Percentiles rank a stretch among this genome's conserved stretches.
Evolutionary conservation across 768 basidiomycete genomes (phyloP).

Genomic region (Amanita jacksonii): DNA sequence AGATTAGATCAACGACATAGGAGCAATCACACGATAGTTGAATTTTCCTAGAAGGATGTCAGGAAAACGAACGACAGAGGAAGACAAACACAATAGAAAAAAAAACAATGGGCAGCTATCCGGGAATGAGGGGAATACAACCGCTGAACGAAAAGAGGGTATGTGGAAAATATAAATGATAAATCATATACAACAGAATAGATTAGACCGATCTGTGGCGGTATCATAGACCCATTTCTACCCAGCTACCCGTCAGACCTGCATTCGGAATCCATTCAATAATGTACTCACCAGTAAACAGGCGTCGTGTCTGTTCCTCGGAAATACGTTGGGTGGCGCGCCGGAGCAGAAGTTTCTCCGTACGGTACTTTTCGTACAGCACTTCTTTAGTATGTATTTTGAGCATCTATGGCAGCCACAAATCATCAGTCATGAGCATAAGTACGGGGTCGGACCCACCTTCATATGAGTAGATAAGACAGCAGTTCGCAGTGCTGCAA

Average conservation of each 20-base stretch:
- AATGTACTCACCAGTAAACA: constrained; percentile 56
- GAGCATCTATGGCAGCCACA: constrained; percentile 43
- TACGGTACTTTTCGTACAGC: constrained; percentile 88
- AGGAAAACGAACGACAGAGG: too few relatives aligned
- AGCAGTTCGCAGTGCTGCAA: constrained; percentile 73
- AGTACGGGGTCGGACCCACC: constrained; percentile 21
- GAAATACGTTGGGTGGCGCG: constrained; percentile 75
- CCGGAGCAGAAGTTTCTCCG: constrained; percentile 81
- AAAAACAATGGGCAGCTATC: too few relatives aligned
- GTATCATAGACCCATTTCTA: constrained; percentile 15
- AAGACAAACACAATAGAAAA: constrained; percentile 7
- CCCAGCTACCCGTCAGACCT: neutral
- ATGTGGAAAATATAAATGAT: constrained; percentile 8
- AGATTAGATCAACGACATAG: too few relatives aligned
- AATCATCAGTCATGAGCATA: neutral
- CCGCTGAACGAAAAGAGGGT: constrained; percentile 12
- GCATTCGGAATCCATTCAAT: neutral
- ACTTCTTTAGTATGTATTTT: constrained; percentile 82
- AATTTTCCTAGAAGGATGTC: too few relatives aligned
- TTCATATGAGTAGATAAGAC: constrained; percentile 81
- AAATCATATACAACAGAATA: neutral
- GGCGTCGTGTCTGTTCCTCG: constrained; percentile 60
- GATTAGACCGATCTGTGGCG: neutral
- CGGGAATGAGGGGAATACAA: too few relatives aligned
- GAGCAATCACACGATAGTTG: too few relatives aligned